Conservation (phyloP, 1,284 basidiomycete genomes). For the Irpex sp. region DNA sequence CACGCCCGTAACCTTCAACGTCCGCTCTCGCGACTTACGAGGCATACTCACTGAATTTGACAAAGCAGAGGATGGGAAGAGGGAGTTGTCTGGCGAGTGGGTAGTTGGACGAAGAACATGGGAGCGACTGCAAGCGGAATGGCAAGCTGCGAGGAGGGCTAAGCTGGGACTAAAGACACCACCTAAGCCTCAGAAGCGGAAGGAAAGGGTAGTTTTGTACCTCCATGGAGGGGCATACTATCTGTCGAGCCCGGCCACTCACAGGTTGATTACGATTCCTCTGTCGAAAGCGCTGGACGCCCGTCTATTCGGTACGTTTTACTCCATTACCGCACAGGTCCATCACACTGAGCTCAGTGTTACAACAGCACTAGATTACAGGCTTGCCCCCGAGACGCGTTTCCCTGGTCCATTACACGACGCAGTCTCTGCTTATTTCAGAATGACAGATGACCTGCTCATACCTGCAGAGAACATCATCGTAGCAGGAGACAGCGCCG, state of each 20-base stretch:
- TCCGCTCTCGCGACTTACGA: constrained; percentile 67
- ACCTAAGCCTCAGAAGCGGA: constrained; percentile 31
- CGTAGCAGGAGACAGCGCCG: constrained; percentile 90
- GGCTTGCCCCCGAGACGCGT: constrained; percentile 89
- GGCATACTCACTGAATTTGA: constrained; percentile 80
- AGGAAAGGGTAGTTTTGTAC: constrained; percentile 87
- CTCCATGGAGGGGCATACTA: constrained; percentile 97
- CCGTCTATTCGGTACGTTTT: constrained; percentile 83
- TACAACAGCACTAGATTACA: constrained; percentile 85
- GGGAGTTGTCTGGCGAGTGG: constrained; percentile 95
- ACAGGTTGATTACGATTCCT: constrained; percentile 89
- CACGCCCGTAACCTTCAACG: constrained; percentile 91
- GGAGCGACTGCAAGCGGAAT: constrained; percentile 85
- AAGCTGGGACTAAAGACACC: background rate
- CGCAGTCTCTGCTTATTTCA: constrained; percentile 82
- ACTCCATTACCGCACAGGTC: background rate
- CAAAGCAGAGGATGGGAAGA: constrained; percentile 63
- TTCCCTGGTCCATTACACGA: constrained; percentile 96
- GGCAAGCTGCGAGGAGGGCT: constrained; percentile 41
- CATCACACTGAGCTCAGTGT: background rate
- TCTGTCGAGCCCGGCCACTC: constrained; percentile 90
- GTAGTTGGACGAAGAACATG: constrained; percentile 90
- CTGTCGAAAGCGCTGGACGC: constrained; percentile 89
- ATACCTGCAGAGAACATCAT: constrained; percentile 91
- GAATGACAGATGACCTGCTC: constrained; percentile 84